Conservation (phyloP, 2,329 filamentous ascomycete genomes). For the Colletotrichum sidae region DNA sequence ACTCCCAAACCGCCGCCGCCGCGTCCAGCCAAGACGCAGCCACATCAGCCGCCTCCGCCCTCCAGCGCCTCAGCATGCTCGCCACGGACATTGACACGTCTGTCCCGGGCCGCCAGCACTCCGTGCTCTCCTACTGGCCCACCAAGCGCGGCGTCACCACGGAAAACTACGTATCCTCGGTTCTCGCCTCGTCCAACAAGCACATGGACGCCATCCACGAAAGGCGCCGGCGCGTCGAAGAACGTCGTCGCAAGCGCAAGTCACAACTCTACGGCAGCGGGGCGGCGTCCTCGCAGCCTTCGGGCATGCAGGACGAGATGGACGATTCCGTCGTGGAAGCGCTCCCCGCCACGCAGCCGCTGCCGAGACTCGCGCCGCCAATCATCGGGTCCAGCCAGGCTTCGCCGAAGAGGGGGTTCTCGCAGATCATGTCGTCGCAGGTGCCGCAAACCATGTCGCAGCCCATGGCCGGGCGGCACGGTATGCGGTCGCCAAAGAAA, state of each 20-base stretch:
- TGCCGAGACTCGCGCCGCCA: constrained; percentile 25
- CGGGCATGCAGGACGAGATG: constrained; percentile 32
- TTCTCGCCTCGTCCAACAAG: constrained; percentile 49
- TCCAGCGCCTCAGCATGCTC: constrained; percentile 38
- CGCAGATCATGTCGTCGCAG: constrained; percentile 39
- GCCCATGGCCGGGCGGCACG: constrained; percentile 58
- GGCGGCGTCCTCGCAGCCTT: constrained; percentile 14
- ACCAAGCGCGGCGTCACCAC: constrained; percentile 49
- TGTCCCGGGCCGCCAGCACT: constrained; percentile 35
- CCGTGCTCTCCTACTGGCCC: constrained; percentile 53
- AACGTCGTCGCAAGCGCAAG: constrained; percentile 32
- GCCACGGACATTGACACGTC: constrained; percentile 16
- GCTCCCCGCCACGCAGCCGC: constrained; percentile 24
- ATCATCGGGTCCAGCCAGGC: constrained; percentile 28
- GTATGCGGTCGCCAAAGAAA: constrained; percentile 52
- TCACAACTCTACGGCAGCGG: constrained; percentile 22
- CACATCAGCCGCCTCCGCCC: constrained; percentile 15
- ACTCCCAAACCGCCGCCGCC: not conserved
- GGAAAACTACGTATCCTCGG: constrained; percentile 52
- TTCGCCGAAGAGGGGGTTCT: constrained; percentile 18
- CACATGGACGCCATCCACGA: constrained; percentile 50
- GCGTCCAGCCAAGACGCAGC: not conserved
- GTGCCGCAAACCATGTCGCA: constrained; percentile 56
- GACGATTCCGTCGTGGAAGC: constrained; percentile 4
- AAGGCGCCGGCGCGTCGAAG: constrained; percentile 47